phyloP scores from a whole-genome alignment of 1,139 yeast species.

The Suhomyces bokatorum region DNA sequence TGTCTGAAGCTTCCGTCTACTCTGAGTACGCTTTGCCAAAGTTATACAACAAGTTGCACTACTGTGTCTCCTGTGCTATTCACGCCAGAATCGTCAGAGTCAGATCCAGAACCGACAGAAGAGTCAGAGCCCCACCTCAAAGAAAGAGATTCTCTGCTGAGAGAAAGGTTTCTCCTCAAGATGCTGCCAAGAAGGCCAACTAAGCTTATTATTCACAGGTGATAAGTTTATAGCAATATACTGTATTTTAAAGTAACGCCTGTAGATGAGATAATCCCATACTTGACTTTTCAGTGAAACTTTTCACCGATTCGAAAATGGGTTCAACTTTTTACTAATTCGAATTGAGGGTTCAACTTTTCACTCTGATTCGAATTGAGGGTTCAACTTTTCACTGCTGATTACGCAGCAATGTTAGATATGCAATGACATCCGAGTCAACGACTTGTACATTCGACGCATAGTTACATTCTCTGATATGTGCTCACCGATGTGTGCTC shows the following conservation, averaged over 20 bases:
- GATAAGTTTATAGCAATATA: slow-evolving; percentile 10
- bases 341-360: too few species aligned
- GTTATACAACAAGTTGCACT: slow-evolving; percentile 99
- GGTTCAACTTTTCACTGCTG: too few species aligned
- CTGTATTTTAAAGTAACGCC: slow-evolving; percentile 7
- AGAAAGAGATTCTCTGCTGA: slow-evolving; percentile 98
- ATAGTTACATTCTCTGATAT: too few species aligned
- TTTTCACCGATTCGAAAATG: too few species aligned
- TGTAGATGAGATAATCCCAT: too few species aligned
- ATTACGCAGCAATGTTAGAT: too few species aligned
- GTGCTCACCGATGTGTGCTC: too few species aligned
- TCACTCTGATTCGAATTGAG: too few species aligned
- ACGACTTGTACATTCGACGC: too few species aligned
- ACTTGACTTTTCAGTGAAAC: too few species aligned
- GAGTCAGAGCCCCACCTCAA: slow-evolving; percentile 98
- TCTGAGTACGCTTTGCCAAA: slow-evolving; percentile 99
- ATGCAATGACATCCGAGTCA: too few species aligned
- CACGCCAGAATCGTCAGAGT: slow-evolving; percentile 99
- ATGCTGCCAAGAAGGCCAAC: slow-evolving; percentile 92
- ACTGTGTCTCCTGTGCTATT: slow-evolving; percentile 99
- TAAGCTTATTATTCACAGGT: slow-evolving; percentile 15
- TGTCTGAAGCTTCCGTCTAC: slow-evolving; percentile 99
- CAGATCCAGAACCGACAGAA: slow-evolving; percentile 98
- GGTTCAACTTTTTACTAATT: too few species aligned
- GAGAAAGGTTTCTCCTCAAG: slow-evolving; percentile 95